These are phyloP conservation scores for Carallia brachiata DNA, from an alignment of 345 rosid genomes.

Conservation along the genomic window DNA sequence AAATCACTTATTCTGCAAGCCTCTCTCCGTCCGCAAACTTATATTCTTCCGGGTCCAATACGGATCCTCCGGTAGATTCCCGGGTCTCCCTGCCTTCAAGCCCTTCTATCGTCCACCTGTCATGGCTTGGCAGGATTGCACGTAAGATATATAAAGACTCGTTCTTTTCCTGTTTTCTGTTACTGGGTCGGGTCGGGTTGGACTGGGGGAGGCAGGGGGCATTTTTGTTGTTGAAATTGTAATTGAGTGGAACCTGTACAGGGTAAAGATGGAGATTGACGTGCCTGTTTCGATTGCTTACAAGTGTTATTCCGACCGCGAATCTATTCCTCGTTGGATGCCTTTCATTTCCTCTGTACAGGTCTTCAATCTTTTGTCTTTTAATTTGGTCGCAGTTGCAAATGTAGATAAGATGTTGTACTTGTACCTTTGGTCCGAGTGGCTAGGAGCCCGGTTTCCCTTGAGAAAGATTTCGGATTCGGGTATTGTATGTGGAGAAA, in stretches of 20 bases:
- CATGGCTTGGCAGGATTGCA: conserved; percentile 96
- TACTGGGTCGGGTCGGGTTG: not conserved
- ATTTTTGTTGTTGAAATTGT: no score
- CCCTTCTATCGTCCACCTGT: conserved; percentile 43
- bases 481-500: no score
- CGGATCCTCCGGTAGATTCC: conserved; percentile 38
- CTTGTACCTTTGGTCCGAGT: no score
- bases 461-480: no score
- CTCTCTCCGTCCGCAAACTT: conserved; percentile 22
- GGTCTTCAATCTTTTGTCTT: conserved; percentile 7
- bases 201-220: no score
- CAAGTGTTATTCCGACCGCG: conserved; percentile 59
- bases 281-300: conserved; percentile 77
- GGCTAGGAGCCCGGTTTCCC: no score
- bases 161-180: not conserved
- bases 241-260: conserved; percentile 25
- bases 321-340: conserved; percentile 92
- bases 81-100: conserved; percentile 28
- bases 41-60: conserved; percentile 27
- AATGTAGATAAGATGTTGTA: not conserved
- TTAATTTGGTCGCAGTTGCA: no score
- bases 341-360: conserved; percentile 83
- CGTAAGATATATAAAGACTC: conserved; percentile 40
- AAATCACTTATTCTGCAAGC: not conserved
- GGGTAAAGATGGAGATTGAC: conserved; percentile 75